Evolutionary conservation across 2,329 filamentous ascomycete species (phyloP).

Genomic region (Colletotrichum aenigma): DNA sequence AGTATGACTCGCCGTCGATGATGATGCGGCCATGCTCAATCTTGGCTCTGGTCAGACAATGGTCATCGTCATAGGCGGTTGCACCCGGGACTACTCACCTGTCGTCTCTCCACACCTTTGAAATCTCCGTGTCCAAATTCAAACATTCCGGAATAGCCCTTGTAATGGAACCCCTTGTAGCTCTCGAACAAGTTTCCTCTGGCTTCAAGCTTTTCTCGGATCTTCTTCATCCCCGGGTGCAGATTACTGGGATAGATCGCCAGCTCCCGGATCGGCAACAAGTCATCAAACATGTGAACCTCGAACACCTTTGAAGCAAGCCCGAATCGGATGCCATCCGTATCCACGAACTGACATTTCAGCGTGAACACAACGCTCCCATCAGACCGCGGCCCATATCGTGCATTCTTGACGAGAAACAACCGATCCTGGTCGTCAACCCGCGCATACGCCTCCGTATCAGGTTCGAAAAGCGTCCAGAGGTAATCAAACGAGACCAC

Average conservation of each 20-base stretch:
- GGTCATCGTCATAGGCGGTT: neutral
- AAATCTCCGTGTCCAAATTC: neutral
- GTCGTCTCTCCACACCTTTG: neutral
- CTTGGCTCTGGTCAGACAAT: neutral
- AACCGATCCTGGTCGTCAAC: neutral
- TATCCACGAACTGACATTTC: neutral
- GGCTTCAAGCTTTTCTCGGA: neutral
- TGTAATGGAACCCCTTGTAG: neutral
- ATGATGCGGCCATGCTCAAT: neutral
- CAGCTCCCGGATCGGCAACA: neutral
- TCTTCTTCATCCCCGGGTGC: neutral
- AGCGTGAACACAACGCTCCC: neutral
- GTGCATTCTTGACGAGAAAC: neutral
- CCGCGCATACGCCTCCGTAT: neutral
- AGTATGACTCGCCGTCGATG: neutral
- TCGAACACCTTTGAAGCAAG: neutral
- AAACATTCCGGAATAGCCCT: neutral
- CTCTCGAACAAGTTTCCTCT: neutral
- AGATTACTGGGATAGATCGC: neutral
- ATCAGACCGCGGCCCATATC: neutral
- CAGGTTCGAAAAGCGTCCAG: neutral
- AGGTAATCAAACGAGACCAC: neutral
- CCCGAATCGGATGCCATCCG: neutral
- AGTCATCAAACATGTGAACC: neutral
- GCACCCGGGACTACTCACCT: accelerated